Evolutionary conservation across 2,329 filamentous ascomycete species (phyloP).

Genomic region (Pseudogymnoascus sp.): DNA sequence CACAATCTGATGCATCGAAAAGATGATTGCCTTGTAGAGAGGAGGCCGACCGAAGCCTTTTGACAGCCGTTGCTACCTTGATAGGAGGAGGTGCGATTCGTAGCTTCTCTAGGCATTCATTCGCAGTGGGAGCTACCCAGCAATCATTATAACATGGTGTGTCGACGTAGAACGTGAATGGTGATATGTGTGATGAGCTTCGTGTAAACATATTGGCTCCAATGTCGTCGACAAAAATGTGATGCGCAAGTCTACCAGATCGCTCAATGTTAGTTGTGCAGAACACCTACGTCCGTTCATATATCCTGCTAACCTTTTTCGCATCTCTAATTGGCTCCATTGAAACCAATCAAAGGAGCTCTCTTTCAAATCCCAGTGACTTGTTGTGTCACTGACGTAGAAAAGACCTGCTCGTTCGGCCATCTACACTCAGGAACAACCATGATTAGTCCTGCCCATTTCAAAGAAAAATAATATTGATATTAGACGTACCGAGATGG

Average conservation of each 20-base stretch:
- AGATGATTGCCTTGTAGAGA: neutral
- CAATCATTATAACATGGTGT: conserved; percentile 3
- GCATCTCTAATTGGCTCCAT: neutral
- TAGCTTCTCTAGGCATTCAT: neutral
- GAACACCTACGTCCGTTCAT: neutral
- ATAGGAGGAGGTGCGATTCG: neutral
- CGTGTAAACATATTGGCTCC: neutral
- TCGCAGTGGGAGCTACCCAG: neutral
- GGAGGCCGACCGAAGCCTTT: neutral
- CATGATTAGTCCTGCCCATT: neutral
- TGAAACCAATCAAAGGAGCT: neutral
- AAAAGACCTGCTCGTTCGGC: neutral
- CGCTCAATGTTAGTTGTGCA: neutral
- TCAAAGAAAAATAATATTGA: neutral
- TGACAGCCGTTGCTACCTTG: neutral
- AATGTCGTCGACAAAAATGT: neutral
- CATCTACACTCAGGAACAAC: neutral
- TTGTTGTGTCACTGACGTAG: neutral
- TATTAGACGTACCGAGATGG: neutral
- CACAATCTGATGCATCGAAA: conserved; percentile 3
- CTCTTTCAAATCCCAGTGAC: neutral
- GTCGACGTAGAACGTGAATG: neutral
- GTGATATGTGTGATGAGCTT: conserved; percentile 1
- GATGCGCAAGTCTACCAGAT: neutral
- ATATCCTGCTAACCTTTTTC: neutral